Evolutionary conservation across 208 protist genomes (phyloP).

Genomic region (Leishmania braziliensis): DNA sequence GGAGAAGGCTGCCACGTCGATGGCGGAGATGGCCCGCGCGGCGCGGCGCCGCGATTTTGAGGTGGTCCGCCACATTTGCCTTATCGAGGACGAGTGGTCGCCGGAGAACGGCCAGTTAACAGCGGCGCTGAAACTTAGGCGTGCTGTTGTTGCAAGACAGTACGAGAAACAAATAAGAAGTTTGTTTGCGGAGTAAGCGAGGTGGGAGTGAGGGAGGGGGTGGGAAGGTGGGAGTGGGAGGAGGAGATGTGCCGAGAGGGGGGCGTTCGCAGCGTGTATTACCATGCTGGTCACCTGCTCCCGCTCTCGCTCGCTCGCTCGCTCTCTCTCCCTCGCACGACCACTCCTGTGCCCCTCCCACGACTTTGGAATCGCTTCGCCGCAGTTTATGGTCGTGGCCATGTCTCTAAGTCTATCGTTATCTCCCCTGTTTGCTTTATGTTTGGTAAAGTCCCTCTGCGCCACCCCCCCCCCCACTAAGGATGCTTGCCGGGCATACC

Average conservation of each 20-base stretch:
- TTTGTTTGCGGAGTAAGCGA: slow-evolving; percentile 49
- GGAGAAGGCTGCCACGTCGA: slow-evolving; percentile 34
- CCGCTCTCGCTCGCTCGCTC: not conserved
- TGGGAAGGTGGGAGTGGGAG: not conserved
- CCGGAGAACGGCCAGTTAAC: slow-evolving; percentile 80
- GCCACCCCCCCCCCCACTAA: too few species aligned
- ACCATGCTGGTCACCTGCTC: not conserved
- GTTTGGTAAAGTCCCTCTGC: too few species aligned
- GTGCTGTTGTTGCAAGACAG: slow-evolving; percentile 43
- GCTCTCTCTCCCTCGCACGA: not conserved
- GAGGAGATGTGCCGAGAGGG: not conserved
- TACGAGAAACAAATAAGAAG: slow-evolving; percentile 61
- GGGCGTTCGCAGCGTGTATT: not conserved
- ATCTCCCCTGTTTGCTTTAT: too few species aligned
- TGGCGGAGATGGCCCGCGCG: slow-evolving; percentile 40
- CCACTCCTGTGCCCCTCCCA: too few species aligned
- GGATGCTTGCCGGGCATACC: too few species aligned
- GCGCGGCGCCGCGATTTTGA: slow-evolving; percentile 53
- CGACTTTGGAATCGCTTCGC: too few species aligned
- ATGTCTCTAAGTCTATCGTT: too few species aligned
- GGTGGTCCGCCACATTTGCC: slow-evolving; percentile 43
- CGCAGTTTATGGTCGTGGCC: too few species aligned
- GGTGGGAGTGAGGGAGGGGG: not conserved
- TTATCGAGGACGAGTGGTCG: slow-evolving; percentile 77
- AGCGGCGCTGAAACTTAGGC: slow-evolving; percentile 76